These are phyloP conservation scores for Pistacia vera DNA, from an alignment of 345 rosid genomes.

Conservation along the genomic window DNA sequence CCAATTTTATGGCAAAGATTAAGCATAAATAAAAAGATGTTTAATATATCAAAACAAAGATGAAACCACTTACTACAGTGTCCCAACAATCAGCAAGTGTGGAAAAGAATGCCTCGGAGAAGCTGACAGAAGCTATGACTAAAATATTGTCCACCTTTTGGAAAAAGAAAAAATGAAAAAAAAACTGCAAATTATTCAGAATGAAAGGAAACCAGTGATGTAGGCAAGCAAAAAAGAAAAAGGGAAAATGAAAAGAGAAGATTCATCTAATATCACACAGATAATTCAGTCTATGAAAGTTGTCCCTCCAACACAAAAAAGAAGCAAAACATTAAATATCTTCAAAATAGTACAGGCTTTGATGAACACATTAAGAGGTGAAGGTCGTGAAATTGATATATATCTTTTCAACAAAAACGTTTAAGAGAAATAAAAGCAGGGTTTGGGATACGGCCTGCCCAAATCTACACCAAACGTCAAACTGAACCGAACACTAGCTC, in stretches of 20 bases:
- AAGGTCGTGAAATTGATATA: too few species aligned
- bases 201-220: background rate
- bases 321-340: background rate
- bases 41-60: background rate
- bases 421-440: too few species aligned
- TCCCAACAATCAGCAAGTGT: conserved; percentile 74
- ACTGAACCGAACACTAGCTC: too few species aligned
- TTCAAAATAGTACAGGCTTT: background rate
- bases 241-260: background rate
- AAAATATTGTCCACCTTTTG: conserved; percentile 65
- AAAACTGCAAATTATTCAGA: conserved; percentile 3
- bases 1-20: background rate
- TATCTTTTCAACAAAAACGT: too few species aligned
- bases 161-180: background rate
- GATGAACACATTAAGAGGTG: too few species aligned
- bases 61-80: conserved; percentile 47
- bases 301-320: background rate
- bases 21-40: background rate
- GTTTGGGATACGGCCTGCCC: too few species aligned
- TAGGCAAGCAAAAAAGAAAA: background rate
- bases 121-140: conserved; percentile 70
- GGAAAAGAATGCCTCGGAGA: conserved; percentile 61
- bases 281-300: background rate
- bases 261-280: background rate
- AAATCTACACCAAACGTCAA: too few species aligned